Evolutionary conservation across 2,329 filamentous ascomycete species (phyloP).

Genomic region (Trichoderma lentiforme): DNA sequence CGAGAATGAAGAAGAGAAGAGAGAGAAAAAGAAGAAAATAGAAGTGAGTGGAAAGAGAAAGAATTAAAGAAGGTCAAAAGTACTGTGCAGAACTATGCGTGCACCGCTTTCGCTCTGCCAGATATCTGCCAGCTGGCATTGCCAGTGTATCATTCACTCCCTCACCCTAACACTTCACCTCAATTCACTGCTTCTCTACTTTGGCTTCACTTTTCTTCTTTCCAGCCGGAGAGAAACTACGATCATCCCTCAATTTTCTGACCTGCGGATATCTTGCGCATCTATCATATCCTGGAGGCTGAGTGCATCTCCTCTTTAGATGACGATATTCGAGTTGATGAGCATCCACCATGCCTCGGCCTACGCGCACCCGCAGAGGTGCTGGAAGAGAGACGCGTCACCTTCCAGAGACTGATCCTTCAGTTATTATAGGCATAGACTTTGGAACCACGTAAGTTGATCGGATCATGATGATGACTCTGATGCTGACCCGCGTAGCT

Average conservation of each 20-base stretch:
- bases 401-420: not conserved
- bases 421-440: constrained; percentile 37
- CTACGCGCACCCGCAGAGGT: not conserved
- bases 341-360: not conserved
- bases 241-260: no score
- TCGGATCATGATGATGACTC: not conserved
- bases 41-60: not conserved
- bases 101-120: not conserved
- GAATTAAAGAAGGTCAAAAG: fast-evolving
- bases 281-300: not conserved
- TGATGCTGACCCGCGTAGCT: constrained; percentile 26
- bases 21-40: no score
- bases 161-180: not conserved
- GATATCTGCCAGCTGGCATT: not conserved
- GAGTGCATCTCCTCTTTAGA: no score
- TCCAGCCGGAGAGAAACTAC: not conserved
- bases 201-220: not conserved
- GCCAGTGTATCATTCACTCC: not conserved
- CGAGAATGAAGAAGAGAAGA: not conserved
- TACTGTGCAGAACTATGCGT: not conserved
- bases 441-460: constrained; percentile 44
- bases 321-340: not conserved
- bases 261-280: not conserved
- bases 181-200: no score
- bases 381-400: not conserved